Evolutionary conservation across 257 asterid species (phyloP).

Genomic region (Ophiorrhiza pumila): DNA sequence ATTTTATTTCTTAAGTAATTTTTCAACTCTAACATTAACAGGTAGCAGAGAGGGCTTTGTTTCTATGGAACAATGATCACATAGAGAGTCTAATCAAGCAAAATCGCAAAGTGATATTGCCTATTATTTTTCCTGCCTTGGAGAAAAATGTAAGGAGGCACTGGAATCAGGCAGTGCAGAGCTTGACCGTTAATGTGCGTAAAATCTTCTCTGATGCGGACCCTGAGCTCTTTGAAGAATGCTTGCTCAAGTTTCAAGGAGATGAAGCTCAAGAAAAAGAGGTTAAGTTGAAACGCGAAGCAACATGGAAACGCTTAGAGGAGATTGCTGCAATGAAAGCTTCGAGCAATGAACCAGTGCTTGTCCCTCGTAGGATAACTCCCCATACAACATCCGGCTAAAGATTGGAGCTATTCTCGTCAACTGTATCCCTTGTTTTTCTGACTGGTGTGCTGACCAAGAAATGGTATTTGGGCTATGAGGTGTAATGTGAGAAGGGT

Average conservation of each 20-base stretch:
- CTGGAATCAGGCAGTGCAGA: slow-evolving; percentile 91
- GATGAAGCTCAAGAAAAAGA: slow-evolving; percentile 59
- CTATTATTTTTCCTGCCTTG: slow-evolving; percentile 69
- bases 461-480: slow-evolving; percentile 26
- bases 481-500: slow-evolving; percentile 21
- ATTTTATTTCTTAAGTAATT: slow-evolving; percentile 15
- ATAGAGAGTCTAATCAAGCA: slow-evolving; percentile 81
- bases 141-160: slow-evolving; percentile 73
- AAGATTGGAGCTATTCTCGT: slow-evolving; percentile 6
- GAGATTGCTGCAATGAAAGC: slow-evolving; percentile 63
- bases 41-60: slow-evolving; percentile 95
- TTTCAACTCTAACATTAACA: slow-evolving; percentile 29
- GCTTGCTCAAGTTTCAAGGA: slow-evolving; percentile 67
- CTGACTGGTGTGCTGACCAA: slow-evolving; percentile 30
- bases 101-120: slow-evolving; percentile 69
- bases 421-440: slow-evolving; percentile 1
- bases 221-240: slow-evolving; percentile 71
- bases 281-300: slow-evolving; percentile 51
- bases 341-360: slow-evolving; percentile 52
- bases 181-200: slow-evolving; percentile 83
- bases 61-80: slow-evolving; percentile 90
- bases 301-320: slow-evolving; percentile 69
- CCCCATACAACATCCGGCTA: slow-evolving; percentile 46
- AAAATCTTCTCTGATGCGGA: slow-evolving; percentile 73
- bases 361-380: slow-evolving; percentile 41